Evolutionary conservation across 225 moss, liverwort and hornwort genomes (phyloP).

Genomic region (Marchantia paleacea): DNA sequence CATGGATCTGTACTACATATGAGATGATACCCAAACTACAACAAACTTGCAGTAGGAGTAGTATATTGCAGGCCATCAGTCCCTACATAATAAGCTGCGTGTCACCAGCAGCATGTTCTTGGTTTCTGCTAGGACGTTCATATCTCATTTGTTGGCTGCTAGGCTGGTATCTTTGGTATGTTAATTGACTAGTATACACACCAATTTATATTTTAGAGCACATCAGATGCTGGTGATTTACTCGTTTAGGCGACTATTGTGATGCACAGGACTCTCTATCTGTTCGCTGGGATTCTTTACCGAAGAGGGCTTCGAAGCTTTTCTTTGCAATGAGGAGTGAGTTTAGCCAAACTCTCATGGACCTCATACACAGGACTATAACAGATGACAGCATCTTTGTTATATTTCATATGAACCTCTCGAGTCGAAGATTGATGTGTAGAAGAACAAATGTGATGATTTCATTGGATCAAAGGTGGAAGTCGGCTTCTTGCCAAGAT

Average conservation of each 20-base stretch:
- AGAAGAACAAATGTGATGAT: neutral
- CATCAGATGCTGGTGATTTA: neutral
- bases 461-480: neutral
- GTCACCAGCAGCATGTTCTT: no score
- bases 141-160: no score
- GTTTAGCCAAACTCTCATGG: constrained; percentile 17
- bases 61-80: no score
- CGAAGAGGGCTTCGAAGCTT: constrained; percentile 73
- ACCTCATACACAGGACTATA: neutral
- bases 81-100: no score
- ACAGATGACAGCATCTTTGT: neutral
- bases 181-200: no score
- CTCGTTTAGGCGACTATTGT: no score
- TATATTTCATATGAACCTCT: neutral
- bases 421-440: no score
- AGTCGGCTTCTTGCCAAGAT: neutral
- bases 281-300: constrained; percentile 70
- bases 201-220: neutral
- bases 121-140: no score
- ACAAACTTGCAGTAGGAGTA: no score
- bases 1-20: neutral
- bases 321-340: constrained; percentile 84
- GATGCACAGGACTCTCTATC: constrained; percentile 61
- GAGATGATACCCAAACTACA: neutral
- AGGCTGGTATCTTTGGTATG: neutral